phyloP scores from a whole-genome alignment of 2,329 filamentous ascomycete genomes.

The Aspergillus transmontanensis region DNA sequence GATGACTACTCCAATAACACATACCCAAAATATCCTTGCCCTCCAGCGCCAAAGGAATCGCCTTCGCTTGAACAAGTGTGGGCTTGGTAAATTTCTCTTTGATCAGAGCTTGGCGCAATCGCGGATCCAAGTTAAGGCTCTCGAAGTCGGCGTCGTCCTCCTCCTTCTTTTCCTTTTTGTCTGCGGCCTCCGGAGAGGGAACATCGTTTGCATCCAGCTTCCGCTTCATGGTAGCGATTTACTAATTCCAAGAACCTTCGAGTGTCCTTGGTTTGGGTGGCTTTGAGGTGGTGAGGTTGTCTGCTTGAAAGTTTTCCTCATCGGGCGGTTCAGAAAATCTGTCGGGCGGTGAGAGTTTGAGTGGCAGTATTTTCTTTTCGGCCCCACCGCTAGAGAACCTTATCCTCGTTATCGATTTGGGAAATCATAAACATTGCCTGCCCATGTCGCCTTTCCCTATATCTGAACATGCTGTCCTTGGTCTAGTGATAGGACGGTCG shows the following conservation, averaged over 20 bases:
- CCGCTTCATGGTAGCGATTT: slow-evolving; percentile 47
- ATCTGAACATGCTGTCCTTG: neutral
- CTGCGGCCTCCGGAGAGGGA: slow-evolving; percentile 39
- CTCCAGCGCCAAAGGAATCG: slow-evolving; percentile 83
- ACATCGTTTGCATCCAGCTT: slow-evolving; percentile 53
- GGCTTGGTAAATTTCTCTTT: slow-evolving; percentile 82
- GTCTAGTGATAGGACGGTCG: neutral
- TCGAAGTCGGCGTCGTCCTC: slow-evolving; percentile 64
- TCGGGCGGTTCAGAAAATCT: slow-evolving; percentile 24
- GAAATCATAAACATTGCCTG: neutral
- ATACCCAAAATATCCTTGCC: slow-evolving; percentile 79
- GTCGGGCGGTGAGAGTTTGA: slow-evolving; percentile 37
- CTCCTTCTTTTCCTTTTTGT: slow-evolving; percentile 27
- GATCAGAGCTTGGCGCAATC: slow-evolving; percentile 82
- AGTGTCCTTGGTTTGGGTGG: slow-evolving; percentile 7
- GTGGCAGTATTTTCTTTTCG: slow-evolving; percentile 25
- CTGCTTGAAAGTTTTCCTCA: slow-evolving; percentile 32
- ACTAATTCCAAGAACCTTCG: slow-evolving; percentile 1
- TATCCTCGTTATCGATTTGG: neutral
- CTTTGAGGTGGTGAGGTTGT: slow-evolving; percentile 11
- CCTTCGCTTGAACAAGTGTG: slow-evolving; percentile 83
- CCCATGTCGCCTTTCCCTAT: neutral
- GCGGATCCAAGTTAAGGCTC: slow-evolving; percentile 76
- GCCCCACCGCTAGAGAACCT: neutral
- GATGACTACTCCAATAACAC: neutral